Base-by-base conservation (phyloP, 1,139 yeast genomes). In the Lodderomyces theae region DNA sequence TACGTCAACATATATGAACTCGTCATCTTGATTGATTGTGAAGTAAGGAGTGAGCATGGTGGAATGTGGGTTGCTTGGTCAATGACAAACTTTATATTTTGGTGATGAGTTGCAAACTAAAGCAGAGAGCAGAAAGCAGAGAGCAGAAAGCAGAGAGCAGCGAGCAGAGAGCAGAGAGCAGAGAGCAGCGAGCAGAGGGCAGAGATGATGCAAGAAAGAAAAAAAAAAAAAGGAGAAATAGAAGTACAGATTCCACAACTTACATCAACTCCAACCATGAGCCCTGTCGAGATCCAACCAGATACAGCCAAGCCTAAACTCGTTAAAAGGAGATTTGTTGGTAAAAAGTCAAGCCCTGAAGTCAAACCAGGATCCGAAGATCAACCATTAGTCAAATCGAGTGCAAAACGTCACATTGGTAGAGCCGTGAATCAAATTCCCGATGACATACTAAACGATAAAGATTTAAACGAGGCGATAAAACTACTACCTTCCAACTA, bases 371-470 rank as follows among this genome's bases (percentile, higher is more conserved):
- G 21, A 8, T 16, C 17, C 5, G 25, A 37, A 5, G 41, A 39
- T 18, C 40, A 51, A 60, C 49, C 51, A 54, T 52, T 53, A 43
- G 43, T 57, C 47, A 55, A 48, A 34, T 23, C 33, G 11, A 38
- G 37, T 48, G 66, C 24, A n/a, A 34, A 38, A 30, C 45, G 47
- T 41, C 70, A 64, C 21, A 59, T 74, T 2, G 74, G 77, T 5
- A 64, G 95, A 49, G 80, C 88, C 4, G 69, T 86, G 63, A 86
- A 87, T 54, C 97, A 88, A 58, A 86, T 94, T n/a, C 98, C 98
- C 1, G 79, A 77, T 6, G 96, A 88, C 9, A 89, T 92, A 21
- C 60, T 89, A 22, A 67, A 87, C 25, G 92, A 92, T 60, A 68
- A 74, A 42, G 96, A 86, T 29, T 70, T 92, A 18, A 87, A 88